These are phyloP conservation scores for Pythium coloratum DNA, from an alignment of 352 stramenopile genomes.

Conservation along the genomic window DNA sequence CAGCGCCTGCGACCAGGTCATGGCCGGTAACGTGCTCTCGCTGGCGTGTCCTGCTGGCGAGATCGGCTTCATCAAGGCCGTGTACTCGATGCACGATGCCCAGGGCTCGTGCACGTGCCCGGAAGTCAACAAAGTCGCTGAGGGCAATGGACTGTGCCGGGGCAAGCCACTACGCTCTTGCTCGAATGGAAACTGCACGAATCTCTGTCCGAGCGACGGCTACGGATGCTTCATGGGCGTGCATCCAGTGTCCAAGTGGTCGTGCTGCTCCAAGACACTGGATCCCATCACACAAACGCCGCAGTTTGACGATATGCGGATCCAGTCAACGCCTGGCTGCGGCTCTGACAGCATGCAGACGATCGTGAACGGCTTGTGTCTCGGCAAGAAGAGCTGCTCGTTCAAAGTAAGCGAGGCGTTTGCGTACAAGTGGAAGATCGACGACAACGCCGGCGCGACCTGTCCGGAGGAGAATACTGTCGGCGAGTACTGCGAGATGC, in stretches of 20 bases:
- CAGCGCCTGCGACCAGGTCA: conserved; percentile 67
- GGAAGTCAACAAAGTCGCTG: conserved; percentile 62
- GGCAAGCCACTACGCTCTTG: conserved; percentile 32
- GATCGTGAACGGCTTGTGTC: conserved; percentile 73
- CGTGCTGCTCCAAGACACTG: conserved; percentile 59
- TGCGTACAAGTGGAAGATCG: conserved; percentile 59
- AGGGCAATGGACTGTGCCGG: conserved; percentile 52
- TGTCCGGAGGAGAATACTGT: conserved; percentile 35
- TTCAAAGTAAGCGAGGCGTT: conserved; percentile 63
- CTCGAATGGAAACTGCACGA: conserved; percentile 26
- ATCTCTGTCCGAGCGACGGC: conserved; percentile 42
- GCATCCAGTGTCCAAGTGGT: conserved; percentile 59
- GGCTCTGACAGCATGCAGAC: conserved; percentile 44
- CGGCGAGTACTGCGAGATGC: conserved; percentile 41
- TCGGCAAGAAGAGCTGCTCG: conserved; percentile 65
- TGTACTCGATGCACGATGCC: conserved; percentile 63
- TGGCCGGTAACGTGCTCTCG: conserved; percentile 46
- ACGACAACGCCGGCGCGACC: conserved; percentile 37
- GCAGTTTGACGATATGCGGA: conserved; percentile 55
- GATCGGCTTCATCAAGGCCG: conserved; percentile 75
- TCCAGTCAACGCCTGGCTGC: conserved; percentile 45
- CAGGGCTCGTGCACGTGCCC: conserved; percentile 72
- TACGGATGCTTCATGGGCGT: conserved; percentile 65
- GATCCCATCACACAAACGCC: conserved; percentile 33
- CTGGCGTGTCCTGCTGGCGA: conserved; percentile 67